Evolutionary conservation across 176 grass and related monocot genomes (phyloP).

Genomic region (Elaeis guineensis): DNA sequence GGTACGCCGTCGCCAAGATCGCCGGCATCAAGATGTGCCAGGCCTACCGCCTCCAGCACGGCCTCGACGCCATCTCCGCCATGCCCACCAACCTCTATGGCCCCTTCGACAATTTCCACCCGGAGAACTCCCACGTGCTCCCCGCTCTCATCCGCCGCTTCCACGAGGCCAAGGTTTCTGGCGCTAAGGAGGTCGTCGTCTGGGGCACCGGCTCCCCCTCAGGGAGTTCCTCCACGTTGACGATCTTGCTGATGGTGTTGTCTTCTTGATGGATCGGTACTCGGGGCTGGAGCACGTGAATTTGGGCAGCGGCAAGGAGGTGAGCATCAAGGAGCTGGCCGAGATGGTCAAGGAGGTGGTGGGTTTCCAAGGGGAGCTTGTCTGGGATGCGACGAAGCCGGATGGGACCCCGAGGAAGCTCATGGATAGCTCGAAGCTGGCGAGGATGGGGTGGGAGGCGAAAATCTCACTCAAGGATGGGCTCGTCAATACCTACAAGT

Average conservation of each 20-base stretch:
- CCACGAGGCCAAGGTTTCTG: conserved; percentile 47
- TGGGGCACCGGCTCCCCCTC: conserved; percentile 54
- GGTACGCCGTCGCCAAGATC: conserved; percentile 82
- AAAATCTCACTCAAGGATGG: conserved; percentile 47
- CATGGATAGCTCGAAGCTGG: conserved; percentile 53
- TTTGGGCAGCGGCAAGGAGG: conserved; percentile 57
- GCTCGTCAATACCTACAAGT: conserved; percentile 36
- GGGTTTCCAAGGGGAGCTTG: conserved; percentile 35
- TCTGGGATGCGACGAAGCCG: conserved; percentile 41
- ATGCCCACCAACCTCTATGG: conserved; percentile 90
- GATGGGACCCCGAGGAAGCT: conserved; percentile 48
- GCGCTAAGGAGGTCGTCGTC: conserved; percentile 44
- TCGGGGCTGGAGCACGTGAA: conserved; percentile 63
- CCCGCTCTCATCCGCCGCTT: conserved; percentile 70
- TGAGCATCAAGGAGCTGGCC: conserved; percentile 50
- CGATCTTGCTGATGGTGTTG: conserved; percentile 46
- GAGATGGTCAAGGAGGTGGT: conserved; percentile 61
- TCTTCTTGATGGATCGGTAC: conserved; percentile 72
- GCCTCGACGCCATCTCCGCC: conserved; percentile 58
- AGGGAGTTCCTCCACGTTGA: conserved; percentile 70
- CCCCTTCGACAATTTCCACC: conserved; percentile 68
- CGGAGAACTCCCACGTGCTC: conserved; percentile 51
- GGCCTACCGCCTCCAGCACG: conserved; percentile 75
- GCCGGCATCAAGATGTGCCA: conserved; percentile 85
- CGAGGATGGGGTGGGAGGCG: conserved; percentile 48